Evolutionary conservation across 179 eudicot species (phyloP).

Genomic region (Actinidia chinensis): DNA sequence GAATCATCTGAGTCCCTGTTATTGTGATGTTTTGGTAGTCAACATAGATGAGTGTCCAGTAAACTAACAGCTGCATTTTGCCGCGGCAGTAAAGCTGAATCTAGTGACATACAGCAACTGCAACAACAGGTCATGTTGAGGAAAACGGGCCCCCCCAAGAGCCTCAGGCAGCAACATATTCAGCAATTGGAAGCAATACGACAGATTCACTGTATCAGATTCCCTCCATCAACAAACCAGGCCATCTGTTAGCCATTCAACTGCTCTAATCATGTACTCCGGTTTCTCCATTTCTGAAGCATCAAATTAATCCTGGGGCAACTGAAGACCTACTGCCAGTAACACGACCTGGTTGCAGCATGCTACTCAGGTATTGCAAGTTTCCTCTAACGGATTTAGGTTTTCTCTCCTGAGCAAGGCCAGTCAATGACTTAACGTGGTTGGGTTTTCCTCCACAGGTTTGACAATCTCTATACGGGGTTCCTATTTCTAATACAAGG

Average conservation of each 20-base stretch:
- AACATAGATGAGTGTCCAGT: slow-evolving; percentile 62
- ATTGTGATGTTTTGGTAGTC: slow-evolving; percentile 73
- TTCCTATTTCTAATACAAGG: slow-evolving; percentile 63
- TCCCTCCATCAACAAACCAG: slow-evolving; percentile 49
- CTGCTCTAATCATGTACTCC: slow-evolving; percentile 45
- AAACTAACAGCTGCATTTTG: slow-evolving; percentile 54
- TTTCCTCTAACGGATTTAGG: slow-evolving; percentile 51
- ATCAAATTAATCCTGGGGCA: slow-evolving; percentile 49
- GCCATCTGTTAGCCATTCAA: slow-evolving; percentile 46
- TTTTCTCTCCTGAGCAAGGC: slow-evolving; percentile 54
- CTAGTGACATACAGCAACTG: slow-evolving; percentile 53
- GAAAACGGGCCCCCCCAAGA: slow-evolving; percentile 86
- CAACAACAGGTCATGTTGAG: slow-evolving; percentile 66
- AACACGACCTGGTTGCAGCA: slow-evolving; percentile 70
- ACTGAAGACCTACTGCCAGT: slow-evolving; percentile 49
- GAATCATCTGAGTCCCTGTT: slow-evolving; percentile 58
- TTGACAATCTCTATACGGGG: slow-evolving; percentile 80
- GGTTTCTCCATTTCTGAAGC: slow-evolving; percentile 51
- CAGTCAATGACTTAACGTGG: slow-evolving; percentile 59
- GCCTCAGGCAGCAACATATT: slow-evolving; percentile 69
- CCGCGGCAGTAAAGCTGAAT: slow-evolving; percentile 56
- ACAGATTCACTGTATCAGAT: slow-evolving; percentile 43
- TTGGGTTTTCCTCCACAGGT: slow-evolving; percentile 64
- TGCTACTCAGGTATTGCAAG: slow-evolving; percentile 48
- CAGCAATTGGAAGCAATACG: slow-evolving; percentile 66